Conservation (phyloP, 139 green algal species). For the Spirogloea muscicola region DNA sequence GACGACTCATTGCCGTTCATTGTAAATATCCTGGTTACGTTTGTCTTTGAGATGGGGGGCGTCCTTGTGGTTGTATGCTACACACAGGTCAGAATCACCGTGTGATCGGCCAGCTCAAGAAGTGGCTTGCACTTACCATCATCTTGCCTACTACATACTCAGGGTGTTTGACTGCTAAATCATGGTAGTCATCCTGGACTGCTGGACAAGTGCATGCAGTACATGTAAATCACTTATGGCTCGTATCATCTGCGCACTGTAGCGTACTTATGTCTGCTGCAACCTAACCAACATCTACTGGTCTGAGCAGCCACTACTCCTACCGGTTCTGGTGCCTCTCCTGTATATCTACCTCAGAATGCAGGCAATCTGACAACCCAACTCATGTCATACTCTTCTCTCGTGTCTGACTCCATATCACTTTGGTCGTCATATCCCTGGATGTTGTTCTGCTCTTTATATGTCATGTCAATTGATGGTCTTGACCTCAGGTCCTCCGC, state of each 20-base stretch:
- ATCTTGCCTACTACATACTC: background rate
- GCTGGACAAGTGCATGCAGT: too few species aligned
- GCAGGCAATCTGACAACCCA: conserved; percentile 37
- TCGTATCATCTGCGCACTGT: background rate
- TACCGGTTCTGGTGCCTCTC: conserved; percentile 56
- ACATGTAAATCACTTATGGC: too few species aligned
- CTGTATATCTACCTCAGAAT: conserved; percentile 50
- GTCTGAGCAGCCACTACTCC: background rate
- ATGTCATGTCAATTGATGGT: background rate
- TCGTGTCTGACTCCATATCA: background rate
- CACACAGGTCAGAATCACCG: conserved; percentile 39
- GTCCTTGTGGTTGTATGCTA: conserved; percentile 63
- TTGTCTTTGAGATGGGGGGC: conserved; percentile 61
- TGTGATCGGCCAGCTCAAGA: too few species aligned
- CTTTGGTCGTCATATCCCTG: background rate
- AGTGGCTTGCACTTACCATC: background rate
- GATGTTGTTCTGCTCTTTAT: background rate
- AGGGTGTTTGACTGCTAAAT: background rate
- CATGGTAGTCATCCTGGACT: background rate
- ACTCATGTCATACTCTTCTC: background rate
- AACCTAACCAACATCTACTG: background rate
- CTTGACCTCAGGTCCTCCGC: background rate
- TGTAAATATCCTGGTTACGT: conserved; percentile 83
- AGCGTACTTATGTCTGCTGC: background rate
- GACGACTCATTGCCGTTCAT: conserved; percentile 89